Base-by-base conservation (phyloP, 2,329 filamentous ascomycete species). In the Teratosphaeria pseudoeucalypti region DNA sequence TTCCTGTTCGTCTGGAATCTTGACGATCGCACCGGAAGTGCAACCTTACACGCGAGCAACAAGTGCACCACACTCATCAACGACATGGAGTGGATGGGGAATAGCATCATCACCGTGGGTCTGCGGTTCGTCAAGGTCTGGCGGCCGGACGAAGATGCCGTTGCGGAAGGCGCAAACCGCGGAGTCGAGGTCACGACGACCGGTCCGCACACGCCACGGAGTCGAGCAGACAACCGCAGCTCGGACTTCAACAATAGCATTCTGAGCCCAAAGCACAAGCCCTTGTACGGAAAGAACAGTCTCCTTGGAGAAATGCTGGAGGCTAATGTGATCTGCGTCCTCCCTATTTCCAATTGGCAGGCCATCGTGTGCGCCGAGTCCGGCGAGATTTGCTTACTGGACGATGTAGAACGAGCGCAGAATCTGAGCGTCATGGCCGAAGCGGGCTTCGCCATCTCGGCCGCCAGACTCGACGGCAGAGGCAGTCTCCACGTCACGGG, bases 41-140 rank as follows among this genome's bases (percentile, higher is more conserved):
- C 91, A 1, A 90, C 81, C 66, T 78, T 97, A 37, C 81, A 86
- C 82, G 92, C 81, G 71, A 96, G 82, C 79, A 97, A 97, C 74
- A 90, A 94, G 72, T 97, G 94, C 75, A 97, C 92, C 6, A 91
- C 89, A 19, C 85, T 85, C 62, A 83, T 97, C 67, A 87, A 86
- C 64, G 86, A 87, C 57, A 95, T 99, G 84, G 82, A 88, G 49
- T 99, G 94, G 92, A 84, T 96, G 74, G 92, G 92, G 11, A 87
- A 81, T 65, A 88, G 77, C 65, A 80, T 99, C 57, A 79, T 99
- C 60, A 96, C 92, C 26, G 84, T 94, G 27, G 94, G 94, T 14
- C 88, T 94, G 57, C 85, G 94, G 29, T 92, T 96, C 75, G 85
- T 96, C 72, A 97, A 96, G 74, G 83, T 95, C 56, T 99, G 94